phyloP scores from a whole-genome alignment of 2,329 filamentous ascomycete genomes.

The Colletotrichum cordylinicola region DNA sequence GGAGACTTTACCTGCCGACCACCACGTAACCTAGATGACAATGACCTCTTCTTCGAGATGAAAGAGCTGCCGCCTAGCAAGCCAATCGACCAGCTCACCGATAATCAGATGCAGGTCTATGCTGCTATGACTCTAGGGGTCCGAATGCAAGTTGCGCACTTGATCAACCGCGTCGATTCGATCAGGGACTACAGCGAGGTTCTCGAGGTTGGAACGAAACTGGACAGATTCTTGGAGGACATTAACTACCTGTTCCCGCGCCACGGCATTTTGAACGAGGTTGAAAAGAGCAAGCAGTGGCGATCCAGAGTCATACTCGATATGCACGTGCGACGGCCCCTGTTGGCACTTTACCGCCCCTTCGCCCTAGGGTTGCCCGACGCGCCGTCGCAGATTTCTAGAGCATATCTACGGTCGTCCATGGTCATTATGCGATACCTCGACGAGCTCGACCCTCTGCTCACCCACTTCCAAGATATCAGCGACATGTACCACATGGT shows the following conservation, averaged over 20 bases:
- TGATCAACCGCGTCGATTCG: slow-evolving; percentile 57
- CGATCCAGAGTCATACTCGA: slow-evolving; percentile 56
- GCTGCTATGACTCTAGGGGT: slow-evolving; percentile 55
- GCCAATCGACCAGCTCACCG: slow-evolving; percentile 57
- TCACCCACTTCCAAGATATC: slow-evolving; percentile 51
- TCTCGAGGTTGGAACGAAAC: slow-evolving; percentile 56
- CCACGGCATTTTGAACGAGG: slow-evolving; percentile 44
- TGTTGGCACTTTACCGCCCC: slow-evolving; percentile 59
- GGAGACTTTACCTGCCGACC: slow-evolving; percentile 59
- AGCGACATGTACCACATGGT: slow-evolving; percentile 59
- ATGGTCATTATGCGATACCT: slow-evolving; percentile 62
- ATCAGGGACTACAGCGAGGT: slow-evolving; percentile 60
- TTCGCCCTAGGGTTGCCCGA: slow-evolving; percentile 58
- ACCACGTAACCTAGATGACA: slow-evolving; percentile 59
- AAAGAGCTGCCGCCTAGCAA: slow-evolving; percentile 52
- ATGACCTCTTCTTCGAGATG: slow-evolving; percentile 53
- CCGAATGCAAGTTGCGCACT: slow-evolving; percentile 54
- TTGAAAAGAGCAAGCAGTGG: slow-evolving; percentile 57
- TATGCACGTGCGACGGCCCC: slow-evolving; percentile 58
- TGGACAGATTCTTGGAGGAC: slow-evolving; percentile 60
- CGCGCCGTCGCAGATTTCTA: slow-evolving; percentile 56
- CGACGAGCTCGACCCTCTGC: slow-evolving; percentile 56
- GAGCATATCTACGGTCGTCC: slow-evolving; percentile 58
- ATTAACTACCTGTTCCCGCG: slow-evolving; percentile 59
- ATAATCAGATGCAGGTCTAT: slow-evolving; percentile 60